Base-by-base conservation (phyloP, 257 asterid species). In the Agastache rugosa region DNA sequence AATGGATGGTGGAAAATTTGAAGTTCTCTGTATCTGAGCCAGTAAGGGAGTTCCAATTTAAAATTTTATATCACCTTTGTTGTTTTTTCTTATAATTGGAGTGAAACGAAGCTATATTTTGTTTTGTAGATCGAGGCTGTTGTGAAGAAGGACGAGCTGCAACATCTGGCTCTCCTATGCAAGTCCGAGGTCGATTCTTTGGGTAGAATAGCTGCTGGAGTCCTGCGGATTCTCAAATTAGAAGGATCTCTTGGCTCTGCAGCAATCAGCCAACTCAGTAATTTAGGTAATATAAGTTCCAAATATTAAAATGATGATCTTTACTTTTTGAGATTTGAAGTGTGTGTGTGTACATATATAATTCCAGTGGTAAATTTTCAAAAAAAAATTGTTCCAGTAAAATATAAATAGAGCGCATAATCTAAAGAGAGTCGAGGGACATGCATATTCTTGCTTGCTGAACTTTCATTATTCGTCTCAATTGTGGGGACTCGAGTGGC, bases 151-250 rank as follows among this genome's bases (percentile, higher is more conserved):
- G 96, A 88, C 60, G 98, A 92, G 81, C 86, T 95, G 69, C 91
- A 92, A 73, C 64, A 89, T 75, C 89, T 95, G 62, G 81, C 84
- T 76, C 56, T 69, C 59, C 82, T 95, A 81, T 88, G 89, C 90
- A 91, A 89, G 79, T 86, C 96, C 51, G 99, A 95, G 88, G 88
- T 92, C 59, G 94, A 89, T 35, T 95, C 99, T 35, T 75, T 89
- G 86, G 99, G 98, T 78, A 83, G 99, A 84, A 86, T 95, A 69
- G 83, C 91, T 62, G 98, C 97, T 73, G 96, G 96, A 80, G 78
- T 95, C 80, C 83, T 95, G 58, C 89, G 98, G 58, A 85, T 92
- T 74, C 97, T 95, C 83, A 92, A 92, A 80, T 85, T 95, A 67
- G 98, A 95, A 85, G 86, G 88, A 39, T 87, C 96, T 11, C 75